These are phyloP conservation scores for Saksenaea vasiformis DNA, from an alignment of 371 early-diverging fungal genomes.

Conservation along the genomic window DNA sequence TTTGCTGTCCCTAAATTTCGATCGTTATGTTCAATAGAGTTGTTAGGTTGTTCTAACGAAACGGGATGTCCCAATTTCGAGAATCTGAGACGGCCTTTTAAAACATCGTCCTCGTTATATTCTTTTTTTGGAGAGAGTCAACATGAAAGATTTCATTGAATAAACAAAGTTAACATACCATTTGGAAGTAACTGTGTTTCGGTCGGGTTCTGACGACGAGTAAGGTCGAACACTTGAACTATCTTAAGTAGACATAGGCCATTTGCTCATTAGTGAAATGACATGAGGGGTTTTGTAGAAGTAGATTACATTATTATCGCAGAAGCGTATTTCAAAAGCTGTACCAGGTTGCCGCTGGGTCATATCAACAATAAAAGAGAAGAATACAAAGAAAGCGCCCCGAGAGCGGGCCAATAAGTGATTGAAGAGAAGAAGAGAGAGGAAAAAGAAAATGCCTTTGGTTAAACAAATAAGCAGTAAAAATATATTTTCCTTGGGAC, in stretches of 20 bases:
- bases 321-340: constrained; percentile 44
- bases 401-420: not conserved
- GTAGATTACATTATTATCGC: constrained; percentile 32
- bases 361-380: constrained; percentile 8
- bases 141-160: not conserved
- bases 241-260: constrained; percentile 15
- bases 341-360: constrained; percentile 15
- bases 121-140: constrained; percentile 10
- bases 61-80: constrained; percentile 21
- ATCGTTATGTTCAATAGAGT: constrained; percentile 2
- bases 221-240: constrained; percentile 44
- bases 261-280: not conserved
- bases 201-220: constrained; percentile 14
- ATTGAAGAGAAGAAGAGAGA: constrained; percentile 1
- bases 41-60: not conserved
- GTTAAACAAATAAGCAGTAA: not conserved
- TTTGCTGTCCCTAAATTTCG: not conserved
- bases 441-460: constrained; percentile 1
- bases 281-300: not conserved
- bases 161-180: constrained; percentile 14
- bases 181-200: constrained; percentile 18
- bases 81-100: constrained; percentile 33
- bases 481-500: not conserved
- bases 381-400: not conserved
- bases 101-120: constrained; percentile 31